These are phyloP conservation scores for Coemansia asiatica DNA, from an alignment of 192 early-diverging fungal genomes.

Conservation along the genomic window DNA sequence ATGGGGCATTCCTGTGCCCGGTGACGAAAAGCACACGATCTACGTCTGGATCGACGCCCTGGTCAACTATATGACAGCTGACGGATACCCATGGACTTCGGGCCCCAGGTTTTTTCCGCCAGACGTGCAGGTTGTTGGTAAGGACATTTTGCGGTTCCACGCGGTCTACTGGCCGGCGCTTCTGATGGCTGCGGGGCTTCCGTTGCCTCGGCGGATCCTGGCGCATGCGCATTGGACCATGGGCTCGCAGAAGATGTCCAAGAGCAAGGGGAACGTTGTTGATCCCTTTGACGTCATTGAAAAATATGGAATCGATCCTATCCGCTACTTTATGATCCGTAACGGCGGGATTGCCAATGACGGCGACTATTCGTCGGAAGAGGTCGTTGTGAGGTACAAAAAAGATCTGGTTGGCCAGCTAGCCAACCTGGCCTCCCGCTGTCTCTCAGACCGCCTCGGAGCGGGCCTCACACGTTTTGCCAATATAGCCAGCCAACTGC, in stretches of 20 bases:
- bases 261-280: constrained; percentile 88
- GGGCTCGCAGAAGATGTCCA: constrained; percentile 91
- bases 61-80: constrained; percentile 85
- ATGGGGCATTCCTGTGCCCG: constrained; percentile 94
- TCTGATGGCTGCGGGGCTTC: constrained; percentile 81
- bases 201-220: constrained; percentile 76
- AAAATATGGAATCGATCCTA: constrained; percentile 78
- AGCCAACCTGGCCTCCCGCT: constrained; percentile 78
- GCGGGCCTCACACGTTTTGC: constrained; percentile 33
- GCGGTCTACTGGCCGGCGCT: constrained; percentile 98
- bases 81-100: constrained; percentile 76
- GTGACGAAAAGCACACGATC: constrained; percentile 82
- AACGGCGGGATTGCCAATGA: constrained; percentile 89
- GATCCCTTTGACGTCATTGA: constrained; percentile 76
- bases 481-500: constrained; percentile 16
- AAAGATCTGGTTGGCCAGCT: constrained; percentile 81
- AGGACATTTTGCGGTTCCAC: constrained; percentile 96
- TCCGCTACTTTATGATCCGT: constrained; percentile 87
- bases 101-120: constrained; percentile 60
- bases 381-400: constrained; percentile 68
- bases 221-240: constrained; percentile 96
- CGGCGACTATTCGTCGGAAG: constrained; percentile 71
- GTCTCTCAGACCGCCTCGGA: constrained; percentile 53
- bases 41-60: constrained; percentile 99
- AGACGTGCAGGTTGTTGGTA: constrained; percentile 85